These are phyloP conservation scores for Hippophae tibetana DNA, from an alignment of 306 rosid genomes.

Conservation along the genomic window DNA sequence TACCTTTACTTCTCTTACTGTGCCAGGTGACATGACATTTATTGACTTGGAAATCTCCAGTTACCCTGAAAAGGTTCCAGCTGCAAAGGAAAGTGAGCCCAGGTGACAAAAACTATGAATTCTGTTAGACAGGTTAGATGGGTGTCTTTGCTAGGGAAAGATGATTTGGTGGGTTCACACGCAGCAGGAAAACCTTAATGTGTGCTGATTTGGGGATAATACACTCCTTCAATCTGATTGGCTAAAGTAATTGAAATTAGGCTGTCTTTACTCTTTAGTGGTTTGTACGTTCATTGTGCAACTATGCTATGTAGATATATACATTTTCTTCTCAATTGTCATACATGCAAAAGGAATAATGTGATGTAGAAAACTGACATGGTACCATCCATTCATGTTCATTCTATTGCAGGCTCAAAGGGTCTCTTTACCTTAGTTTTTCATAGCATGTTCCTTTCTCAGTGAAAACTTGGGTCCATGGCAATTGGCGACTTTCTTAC, in stretches of 20 bases:
- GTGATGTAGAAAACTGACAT: too few species aligned
- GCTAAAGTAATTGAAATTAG: constrained; percentile 15
- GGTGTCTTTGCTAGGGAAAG: constrained; percentile 13
- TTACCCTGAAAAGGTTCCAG: constrained; percentile 72
- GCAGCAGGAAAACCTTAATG: constrained; percentile 19
- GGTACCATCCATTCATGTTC: too few species aligned
- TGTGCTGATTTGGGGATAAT: constrained; percentile 21
- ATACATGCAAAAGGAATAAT: constrained; percentile 19
- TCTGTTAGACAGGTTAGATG: constrained; percentile 21
- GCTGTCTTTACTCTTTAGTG: constrained; percentile 26
- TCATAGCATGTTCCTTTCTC: too few species aligned
- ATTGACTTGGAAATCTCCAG: constrained; percentile 71
- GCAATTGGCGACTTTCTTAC: too few species aligned
- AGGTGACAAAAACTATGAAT: constrained; percentile 32
- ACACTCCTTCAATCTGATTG: constrained; percentile 11
- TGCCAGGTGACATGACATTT: constrained; percentile 69
- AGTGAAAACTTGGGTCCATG: too few species aligned
- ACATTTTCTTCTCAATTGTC: constrained; percentile 19
- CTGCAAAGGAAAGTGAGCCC: constrained; percentile 40
- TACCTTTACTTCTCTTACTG: constrained; percentile 35
- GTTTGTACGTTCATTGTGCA: constrained; percentile 40
- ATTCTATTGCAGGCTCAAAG: too few species aligned
- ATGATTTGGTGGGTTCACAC: constrained; percentile 14
- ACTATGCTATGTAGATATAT: constrained; percentile 55
- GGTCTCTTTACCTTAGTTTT: too few species aligned